Evolutionary conservation across 1,284 basidiomycete genomes (phyloP).

Genomic region (Ceratobasidium sp.): DNA sequence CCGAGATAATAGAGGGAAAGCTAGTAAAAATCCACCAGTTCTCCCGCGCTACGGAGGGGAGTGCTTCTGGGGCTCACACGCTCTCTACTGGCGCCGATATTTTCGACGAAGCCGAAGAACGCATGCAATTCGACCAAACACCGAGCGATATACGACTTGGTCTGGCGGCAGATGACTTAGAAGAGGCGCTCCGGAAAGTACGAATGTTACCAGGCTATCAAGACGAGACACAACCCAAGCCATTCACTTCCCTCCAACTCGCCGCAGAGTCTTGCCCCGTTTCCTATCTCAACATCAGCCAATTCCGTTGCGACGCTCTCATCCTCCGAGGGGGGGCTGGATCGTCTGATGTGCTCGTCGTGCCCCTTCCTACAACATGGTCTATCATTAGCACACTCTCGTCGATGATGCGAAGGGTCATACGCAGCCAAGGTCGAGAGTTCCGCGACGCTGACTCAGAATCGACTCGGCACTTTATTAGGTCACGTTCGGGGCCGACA

Average conservation of each 20-base stretch:
- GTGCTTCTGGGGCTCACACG: not conserved
- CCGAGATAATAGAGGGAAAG: slow-evolving; percentile 11
- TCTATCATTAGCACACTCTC: not conserved
- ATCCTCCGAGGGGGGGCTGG: not conserved
- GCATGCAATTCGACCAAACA: not conserved
- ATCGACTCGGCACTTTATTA: not conserved
- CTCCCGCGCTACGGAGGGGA: not conserved
- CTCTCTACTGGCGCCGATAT: not conserved
- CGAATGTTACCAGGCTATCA: slow-evolving; percentile 19
- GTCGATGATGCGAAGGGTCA: not conserved
- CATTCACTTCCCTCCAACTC: slow-evolving; percentile 5
- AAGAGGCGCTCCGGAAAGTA: not conserved
- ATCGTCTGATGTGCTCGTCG: not conserved
- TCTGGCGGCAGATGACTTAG: not conserved
- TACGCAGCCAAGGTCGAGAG: slow-evolving; percentile 3
- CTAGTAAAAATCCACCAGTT: slow-evolving; percentile 5
- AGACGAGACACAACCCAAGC: slow-evolving; percentile 4
- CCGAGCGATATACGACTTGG: not conserved
- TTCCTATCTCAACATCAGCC: slow-evolving; percentile 19
- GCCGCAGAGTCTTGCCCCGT: slow-evolving; percentile 3
- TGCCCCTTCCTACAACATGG: slow-evolving; percentile 5
- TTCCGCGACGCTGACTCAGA: not conserved
- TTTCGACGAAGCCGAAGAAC: not conserved
- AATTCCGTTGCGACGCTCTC: slow-evolving; percentile 21
- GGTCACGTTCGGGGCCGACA: not conserved